Evolutionary conservation across 345 rosid genomes (phyloP).

Genomic region (Populus tremula): DNA sequence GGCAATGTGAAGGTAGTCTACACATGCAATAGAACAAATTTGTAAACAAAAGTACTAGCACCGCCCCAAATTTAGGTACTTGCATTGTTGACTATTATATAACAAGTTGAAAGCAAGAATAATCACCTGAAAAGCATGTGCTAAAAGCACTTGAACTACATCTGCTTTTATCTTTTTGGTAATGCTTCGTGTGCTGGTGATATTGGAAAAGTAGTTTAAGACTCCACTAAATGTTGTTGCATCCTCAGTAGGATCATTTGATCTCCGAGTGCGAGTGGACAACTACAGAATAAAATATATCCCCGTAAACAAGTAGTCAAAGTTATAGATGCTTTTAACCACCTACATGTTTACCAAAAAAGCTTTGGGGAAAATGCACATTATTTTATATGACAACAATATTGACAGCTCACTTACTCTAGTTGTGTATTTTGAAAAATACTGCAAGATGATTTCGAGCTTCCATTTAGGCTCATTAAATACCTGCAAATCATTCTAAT

Average conservation of each 20-base stretch:
- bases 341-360: not conserved
- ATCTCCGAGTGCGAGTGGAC: conserved; percentile 65
- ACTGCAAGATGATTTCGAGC: conserved; percentile 65
- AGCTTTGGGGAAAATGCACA: too few species aligned
- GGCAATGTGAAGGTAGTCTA: not conserved
- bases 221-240: conserved; percentile 43
- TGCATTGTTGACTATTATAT: not conserved
- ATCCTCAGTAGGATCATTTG: conserved; percentile 36
- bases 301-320: not conserved
- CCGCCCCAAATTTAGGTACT: too few species aligned
- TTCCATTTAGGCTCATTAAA: conserved; percentile 79
- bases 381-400: not conserved
- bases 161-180: conserved; percentile 51
- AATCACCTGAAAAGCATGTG: conserved; percentile 77
- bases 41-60: not conserved
- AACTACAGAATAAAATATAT: conserved; percentile 39
- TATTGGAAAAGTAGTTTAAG: conserved; percentile 52
- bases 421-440: conserved; percentile 55
- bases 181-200: conserved; percentile 41
- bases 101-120: not conserved
- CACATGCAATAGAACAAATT: not conserved
- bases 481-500: conserved; percentile 39
- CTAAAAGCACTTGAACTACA: conserved; percentile 65
- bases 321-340: not conserved
- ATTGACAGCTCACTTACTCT: conserved; percentile 39